Base-by-base conservation (phyloP, 176 grass and related monocot genomes). In the Rhynchospora tenuis region DNA sequence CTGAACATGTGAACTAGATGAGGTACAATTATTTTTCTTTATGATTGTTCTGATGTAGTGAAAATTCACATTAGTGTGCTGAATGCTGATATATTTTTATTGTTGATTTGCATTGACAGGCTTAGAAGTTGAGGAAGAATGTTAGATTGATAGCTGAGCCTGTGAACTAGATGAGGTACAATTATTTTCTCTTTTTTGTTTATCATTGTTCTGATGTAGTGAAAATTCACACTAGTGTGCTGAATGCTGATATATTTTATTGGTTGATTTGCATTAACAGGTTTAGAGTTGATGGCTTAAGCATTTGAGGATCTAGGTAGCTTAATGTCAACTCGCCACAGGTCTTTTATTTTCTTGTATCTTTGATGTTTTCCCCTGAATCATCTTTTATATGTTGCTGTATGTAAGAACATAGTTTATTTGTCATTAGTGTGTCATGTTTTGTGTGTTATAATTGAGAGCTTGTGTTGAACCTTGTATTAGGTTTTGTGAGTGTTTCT, bases 141-240 rank as follows among this genome's bases (percentile, higher is more conserved):
- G 7, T 28, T 65, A 51, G n/a, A 82, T 59, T 68, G 3, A 23
- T 28, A 82, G 61, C 61, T 48, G 47, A 29, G 67, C 59, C 80
- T 82, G 57, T 82, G 61, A 65, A 68, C 47, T 82, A 68, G 62
- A 65, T 54, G 59, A 82, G 80, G 80, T 82, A 82, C 51, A 48
- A n/a, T 29, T 66, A 38, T 10, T 9, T 67, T 17, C 63, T 46
- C 59, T 68, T 9, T 12, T 68, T 68, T 67, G 42, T 65, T 82
- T 9, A 81, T 42, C 3, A 22, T 64, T 81, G 47, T 63, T 81
- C 22, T 8, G 63, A 16, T 13, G 14, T 22, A 81, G 16, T 81
- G 8, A 78, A 15, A 64, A 64, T 45, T 82, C 14, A 82, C 22
- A 51, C 33, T 38, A 7, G 0, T 7, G 9, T 63, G 59, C 16